Conservation (phyloP, 257 asterid genomes). For the Solanum paucissectum region DNA sequence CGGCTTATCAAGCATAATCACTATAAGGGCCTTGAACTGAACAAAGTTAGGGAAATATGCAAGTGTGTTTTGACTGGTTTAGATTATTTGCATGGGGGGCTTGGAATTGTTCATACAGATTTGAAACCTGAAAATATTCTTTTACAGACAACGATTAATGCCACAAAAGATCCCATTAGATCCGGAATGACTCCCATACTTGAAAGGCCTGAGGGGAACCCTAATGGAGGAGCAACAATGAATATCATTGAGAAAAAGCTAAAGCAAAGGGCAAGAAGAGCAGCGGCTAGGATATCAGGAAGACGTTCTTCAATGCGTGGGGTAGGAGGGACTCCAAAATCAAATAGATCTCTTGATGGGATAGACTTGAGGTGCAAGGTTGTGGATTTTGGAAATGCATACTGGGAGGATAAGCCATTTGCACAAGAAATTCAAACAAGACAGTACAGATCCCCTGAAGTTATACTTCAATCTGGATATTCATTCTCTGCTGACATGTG, state of each 20-base stretch:
- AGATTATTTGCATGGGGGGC: constrained; percentile 75
- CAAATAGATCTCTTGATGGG: constrained; percentile 68
- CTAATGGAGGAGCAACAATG: constrained; percentile 47
- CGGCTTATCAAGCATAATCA: constrained; percentile 65
- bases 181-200: constrained; percentile 70
- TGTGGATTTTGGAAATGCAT: constrained; percentile 97
- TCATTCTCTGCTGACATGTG: constrained; percentile 89
- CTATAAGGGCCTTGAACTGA: constrained; percentile 70
- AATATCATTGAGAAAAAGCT: constrained; percentile 73
- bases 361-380: constrained; percentile 78
- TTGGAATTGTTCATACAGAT: constrained; percentile 82
- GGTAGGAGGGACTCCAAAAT: constrained; percentile 38
- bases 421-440: constrained; percentile 96
- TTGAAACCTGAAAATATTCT: constrained; percentile 94
- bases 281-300: constrained; percentile 81
- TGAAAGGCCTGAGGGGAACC: constrained; percentile 68
- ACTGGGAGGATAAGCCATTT: constrained; percentile 79
- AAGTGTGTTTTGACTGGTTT: constrained; percentile 81
- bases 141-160: constrained; percentile 63
- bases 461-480: constrained; percentile 75
- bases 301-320: constrained; percentile 68
- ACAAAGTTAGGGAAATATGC: constrained; percentile 83
- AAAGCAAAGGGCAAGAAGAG: constrained; percentile 89
- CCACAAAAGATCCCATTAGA: constrained; percentile 79
- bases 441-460: constrained; percentile 98